Percentiles rank a stretch among this genome's conserved stretches.
These are phyloP conservation scores for Aureobasidium namibiae DNA, from an alignment of 2,329 filamentous ascomycete genomes.

Conservation along the genomic window DNA sequence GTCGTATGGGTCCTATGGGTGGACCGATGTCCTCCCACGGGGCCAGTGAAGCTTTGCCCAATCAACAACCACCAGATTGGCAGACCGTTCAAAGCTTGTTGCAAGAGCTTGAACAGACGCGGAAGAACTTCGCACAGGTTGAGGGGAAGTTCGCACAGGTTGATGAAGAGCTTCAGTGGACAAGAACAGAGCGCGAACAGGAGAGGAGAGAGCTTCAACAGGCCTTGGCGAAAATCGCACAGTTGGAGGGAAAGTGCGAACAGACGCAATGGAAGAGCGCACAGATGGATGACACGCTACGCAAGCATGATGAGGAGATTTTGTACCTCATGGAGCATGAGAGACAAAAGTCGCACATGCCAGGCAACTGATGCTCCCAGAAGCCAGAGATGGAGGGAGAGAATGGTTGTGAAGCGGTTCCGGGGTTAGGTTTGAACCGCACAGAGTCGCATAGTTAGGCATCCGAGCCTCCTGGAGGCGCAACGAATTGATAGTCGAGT, in stretches of 20 bases:
- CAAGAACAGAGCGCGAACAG: no score
- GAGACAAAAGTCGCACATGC: background rate
- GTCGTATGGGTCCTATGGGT: background rate
- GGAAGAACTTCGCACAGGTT: no score
- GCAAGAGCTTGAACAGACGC: no score
- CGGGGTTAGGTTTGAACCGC: no score
- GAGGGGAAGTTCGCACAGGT: no score
- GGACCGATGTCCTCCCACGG: background rate
- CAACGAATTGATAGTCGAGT: no score
- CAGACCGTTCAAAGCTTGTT: background rate
- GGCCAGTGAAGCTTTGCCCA: background rate
- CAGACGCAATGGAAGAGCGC: no score
- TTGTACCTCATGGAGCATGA: background rate
- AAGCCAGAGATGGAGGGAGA: background rate
- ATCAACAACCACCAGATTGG: background rate
- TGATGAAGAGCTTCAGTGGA: no score
- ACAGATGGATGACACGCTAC: background rate
- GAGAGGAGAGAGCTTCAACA: no score
- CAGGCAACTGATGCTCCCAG: background rate
- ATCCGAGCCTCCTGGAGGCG: no score
- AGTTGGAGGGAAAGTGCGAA: background rate
- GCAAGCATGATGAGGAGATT: background rate
- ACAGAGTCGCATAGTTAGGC: no score
- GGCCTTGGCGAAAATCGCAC: no score
- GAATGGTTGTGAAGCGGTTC: background rate